Evolutionary conservation across 139 green algal genomes (phyloP), one percentile per base, ranked within the genome.

Genomic region (Closterium sp.): DNA sequence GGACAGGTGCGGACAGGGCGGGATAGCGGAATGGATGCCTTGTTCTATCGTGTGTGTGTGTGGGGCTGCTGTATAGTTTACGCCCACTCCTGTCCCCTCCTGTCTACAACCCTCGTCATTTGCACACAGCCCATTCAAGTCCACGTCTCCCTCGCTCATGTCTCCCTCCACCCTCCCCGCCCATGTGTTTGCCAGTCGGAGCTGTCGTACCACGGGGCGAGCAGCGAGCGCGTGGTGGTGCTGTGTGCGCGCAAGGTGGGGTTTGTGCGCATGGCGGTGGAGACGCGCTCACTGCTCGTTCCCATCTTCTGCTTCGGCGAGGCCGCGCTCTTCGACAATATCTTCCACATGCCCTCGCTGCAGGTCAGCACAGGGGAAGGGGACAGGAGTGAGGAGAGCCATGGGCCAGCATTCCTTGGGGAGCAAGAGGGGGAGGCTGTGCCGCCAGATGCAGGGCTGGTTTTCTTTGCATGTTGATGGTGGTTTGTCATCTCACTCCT

Each of bases 241-340:
- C 87, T 94, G 43, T 92, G 92, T 38, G 90, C 90, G 4, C 84
- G 90, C 23, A 64, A 94, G 23, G 95, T 93, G 43, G 94, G 94
- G 7, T 96, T 96, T 55, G 86, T 96, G 19, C 87, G 90, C 9
- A 34, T 93, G 84, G 94, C 94, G 1, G 33, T 96, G 3, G 31
- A 92, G 81, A 87, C 89, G 2, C 85, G 90, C 19, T 95, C 94
- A 8, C 30, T 33, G 34, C 86, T 96, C 2, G 94, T 96, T 30
- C 94, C 94, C 4, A 87, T 96, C 43, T 96, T 96, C 33, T 91
- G 88, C 85, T 96, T 96, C 81, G 94, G 94, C 23, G 94, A 96
- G 87, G 91, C 89, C 30, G 32, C 43, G 19, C 85, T 94, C 12
- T 93, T 95, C 10, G 69, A 93, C 19, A 94, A 95, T 34, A 19